Evolutionary conservation across 2,329 filamentous ascomycete species (phyloP).

Genomic region (Penicillium sp.): DNA sequence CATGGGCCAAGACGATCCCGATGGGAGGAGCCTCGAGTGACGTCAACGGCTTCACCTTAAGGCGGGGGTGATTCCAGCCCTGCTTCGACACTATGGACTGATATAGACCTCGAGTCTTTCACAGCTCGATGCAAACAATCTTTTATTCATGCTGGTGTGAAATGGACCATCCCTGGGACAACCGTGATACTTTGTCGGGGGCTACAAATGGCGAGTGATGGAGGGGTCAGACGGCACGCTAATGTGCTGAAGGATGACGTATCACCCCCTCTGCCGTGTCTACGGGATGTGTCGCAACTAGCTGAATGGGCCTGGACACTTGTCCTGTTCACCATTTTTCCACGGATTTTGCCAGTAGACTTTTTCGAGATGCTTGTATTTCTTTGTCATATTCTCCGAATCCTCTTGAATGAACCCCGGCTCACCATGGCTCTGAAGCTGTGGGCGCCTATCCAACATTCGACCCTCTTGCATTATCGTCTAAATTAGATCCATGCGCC

Average conservation of each 20-base stretch:
- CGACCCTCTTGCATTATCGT: too few species aligned
- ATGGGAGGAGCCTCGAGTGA: neutral
- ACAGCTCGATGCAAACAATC: neutral
- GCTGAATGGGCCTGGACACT: too few species aligned
- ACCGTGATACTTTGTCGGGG: neutral
- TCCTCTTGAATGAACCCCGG: too few species aligned
- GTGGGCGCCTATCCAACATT: too few species aligned
- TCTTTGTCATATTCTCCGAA: too few species aligned
- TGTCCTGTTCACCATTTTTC: too few species aligned
- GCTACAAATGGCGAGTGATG: neutral
- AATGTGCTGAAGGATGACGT: neutral
- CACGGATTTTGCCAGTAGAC: too few species aligned
- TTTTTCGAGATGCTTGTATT: too few species aligned
- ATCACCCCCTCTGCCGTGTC: neutral
- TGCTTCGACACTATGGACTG: neutral
- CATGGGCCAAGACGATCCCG: neutral
- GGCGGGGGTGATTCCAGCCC: neutral
- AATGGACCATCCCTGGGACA: neutral
- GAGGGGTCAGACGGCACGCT: neutral
- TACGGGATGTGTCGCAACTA: too few species aligned
- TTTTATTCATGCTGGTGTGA: neutral
- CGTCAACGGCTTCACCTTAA: neutral
- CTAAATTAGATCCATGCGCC: too few species aligned
- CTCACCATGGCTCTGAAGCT: too few species aligned
- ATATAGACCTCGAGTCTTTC: neutral